These are phyloP conservation scores for Colletotrichum zoysiae DNA, from an alignment of 2,329 filamentous ascomycete genomes.

Conservation along the genomic window DNA sequence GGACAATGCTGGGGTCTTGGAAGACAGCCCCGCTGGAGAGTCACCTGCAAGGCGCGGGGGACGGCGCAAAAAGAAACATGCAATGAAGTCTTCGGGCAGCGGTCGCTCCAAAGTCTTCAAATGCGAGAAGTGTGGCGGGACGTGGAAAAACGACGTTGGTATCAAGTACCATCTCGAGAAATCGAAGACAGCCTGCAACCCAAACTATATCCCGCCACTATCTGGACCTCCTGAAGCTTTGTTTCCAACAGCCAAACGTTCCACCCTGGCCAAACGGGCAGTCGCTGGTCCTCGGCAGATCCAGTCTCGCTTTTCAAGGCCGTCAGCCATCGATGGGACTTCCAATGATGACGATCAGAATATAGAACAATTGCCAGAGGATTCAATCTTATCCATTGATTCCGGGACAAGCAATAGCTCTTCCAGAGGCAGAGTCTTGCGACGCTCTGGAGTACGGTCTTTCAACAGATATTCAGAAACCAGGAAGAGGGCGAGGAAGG, in stretches of 20 bases:
- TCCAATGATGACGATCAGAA: not conserved
- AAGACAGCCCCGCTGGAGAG: not conserved
- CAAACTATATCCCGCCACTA: conserved; percentile 54
- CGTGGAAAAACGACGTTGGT: conserved; percentile 70
- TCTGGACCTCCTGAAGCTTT: conserved; percentile 8
- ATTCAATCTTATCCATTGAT: not conserved
- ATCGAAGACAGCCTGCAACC: conserved; percentile 66
- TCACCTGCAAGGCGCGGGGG: conserved; percentile 20
- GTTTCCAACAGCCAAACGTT: conserved; percentile 13
- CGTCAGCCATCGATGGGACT: not conserved
- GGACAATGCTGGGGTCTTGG: not conserved
- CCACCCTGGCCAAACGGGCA: conserved; percentile 10
- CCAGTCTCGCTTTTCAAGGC: conserved; percentile 8
- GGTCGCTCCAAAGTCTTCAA: conserved; percentile 51
- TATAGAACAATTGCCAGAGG: not conserved
- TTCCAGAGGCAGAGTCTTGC: conserved; percentile 5
- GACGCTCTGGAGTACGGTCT: not conserved
- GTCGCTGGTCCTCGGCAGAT: conserved; percentile 10
- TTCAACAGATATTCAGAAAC: conserved; percentile 8
- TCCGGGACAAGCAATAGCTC: not conserved
- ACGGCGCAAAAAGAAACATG: conserved; percentile 25
- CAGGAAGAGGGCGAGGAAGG: conserved; percentile 10
- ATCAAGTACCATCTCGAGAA: conserved; percentile 71
- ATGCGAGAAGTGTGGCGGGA: conserved; percentile 66
- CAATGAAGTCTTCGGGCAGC: conserved; percentile 38